These are phyloP conservation scores for Xylaria scruposa DNA, from an alignment of 495 filamentous ascomycete species.

Conservation along the genomic window DNA sequence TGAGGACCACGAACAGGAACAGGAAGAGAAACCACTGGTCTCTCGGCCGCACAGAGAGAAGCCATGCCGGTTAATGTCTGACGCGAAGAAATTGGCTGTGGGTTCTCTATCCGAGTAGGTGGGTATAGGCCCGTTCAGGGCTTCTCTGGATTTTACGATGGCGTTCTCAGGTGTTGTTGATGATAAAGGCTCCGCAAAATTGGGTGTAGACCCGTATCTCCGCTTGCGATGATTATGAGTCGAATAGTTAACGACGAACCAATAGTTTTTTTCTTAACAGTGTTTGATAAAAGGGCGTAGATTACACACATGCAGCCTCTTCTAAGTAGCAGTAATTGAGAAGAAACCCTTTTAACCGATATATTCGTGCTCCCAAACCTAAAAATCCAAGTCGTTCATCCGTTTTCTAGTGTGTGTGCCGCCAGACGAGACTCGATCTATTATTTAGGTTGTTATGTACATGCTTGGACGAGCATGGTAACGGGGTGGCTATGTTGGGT, in stretches of 20 bases:
- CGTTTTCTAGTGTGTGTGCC: not conserved
- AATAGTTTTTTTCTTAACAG: not conserved
- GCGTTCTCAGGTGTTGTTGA: not conserved
- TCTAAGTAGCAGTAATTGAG: not conserved
- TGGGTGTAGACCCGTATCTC: not conserved
- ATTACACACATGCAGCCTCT: not conserved
- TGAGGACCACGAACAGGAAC: not conserved
- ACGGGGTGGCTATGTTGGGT: not conserved
- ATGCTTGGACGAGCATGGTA: not conserved
- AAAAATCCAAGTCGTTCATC: not conserved
- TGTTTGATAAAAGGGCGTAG: not conserved
- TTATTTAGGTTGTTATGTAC: too few species aligned
- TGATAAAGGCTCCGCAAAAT: not conserved
- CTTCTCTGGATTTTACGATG: not conserved
- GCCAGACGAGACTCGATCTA: not conserved
- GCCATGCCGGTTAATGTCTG: not conserved
- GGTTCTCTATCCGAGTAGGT: not conserved
- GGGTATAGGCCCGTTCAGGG: not conserved
- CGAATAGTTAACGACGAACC: not conserved
- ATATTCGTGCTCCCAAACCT: not conserved
- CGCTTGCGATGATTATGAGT: not conserved
- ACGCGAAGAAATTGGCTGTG: not conserved
- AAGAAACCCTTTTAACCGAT: not conserved
- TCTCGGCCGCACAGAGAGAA: not conserved
- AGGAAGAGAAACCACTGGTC: not conserved